Evolutionary conservation across 495 filamentous ascomycete species (phyloP).

Genomic region (Talaromyces adpressus): DNA sequence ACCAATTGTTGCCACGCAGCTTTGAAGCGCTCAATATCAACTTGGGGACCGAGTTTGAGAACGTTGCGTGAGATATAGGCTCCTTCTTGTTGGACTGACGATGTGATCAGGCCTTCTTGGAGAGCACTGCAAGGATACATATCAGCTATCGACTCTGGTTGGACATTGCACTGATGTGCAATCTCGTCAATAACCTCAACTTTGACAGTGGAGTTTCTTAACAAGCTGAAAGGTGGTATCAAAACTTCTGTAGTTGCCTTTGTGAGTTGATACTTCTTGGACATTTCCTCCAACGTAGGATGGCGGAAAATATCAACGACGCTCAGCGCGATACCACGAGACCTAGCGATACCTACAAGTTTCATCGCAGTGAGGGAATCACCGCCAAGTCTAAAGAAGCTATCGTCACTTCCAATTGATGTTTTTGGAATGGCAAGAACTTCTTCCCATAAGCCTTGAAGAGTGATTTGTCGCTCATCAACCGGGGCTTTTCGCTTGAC

Average conservation of each 20-base stretch:
- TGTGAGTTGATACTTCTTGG: slow-evolving; percentile 19
- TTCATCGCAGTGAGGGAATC: slow-evolving; percentile 52
- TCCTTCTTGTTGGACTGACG: slow-evolving; percentile 47
- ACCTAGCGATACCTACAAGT: slow-evolving; percentile 40
- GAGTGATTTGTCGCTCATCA: slow-evolving; percentile 23
- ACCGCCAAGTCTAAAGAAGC: slow-evolving; percentile 48
- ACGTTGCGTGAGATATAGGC: slow-evolving; percentile 46
- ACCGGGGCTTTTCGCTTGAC: slow-evolving; percentile 17
- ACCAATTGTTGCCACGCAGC: slow-evolving; percentile 46
- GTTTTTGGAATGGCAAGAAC: slow-evolving; percentile 27
- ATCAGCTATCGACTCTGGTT: slow-evolving; percentile 37
- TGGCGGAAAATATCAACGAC: slow-evolving; percentile 44
- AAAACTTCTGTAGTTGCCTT: slow-evolving; percentile 2
- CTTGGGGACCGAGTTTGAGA: slow-evolving; percentile 32
- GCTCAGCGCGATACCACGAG: slow-evolving; percentile 36
- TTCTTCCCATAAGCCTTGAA: slow-evolving; percentile 31
- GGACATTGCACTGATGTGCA: slow-evolving; percentile 33
- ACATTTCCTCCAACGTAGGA: slow-evolving; percentile 42
- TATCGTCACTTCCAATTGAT: slow-evolving; percentile 37
- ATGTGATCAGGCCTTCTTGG: slow-evolving; percentile 61
- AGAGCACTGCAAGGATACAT: slow-evolving; percentile 64
- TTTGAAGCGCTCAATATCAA: slow-evolving; percentile 43
- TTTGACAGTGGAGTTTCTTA: slow-evolving; percentile 21
- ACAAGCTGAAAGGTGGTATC: slow-evolving; percentile 38
- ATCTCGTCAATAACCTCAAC: slow-evolving; percentile 37